phyloP scores from a whole-genome alignment of 1,284 basidiomycete genomes.

The Rhodotorula sp. region DNA sequence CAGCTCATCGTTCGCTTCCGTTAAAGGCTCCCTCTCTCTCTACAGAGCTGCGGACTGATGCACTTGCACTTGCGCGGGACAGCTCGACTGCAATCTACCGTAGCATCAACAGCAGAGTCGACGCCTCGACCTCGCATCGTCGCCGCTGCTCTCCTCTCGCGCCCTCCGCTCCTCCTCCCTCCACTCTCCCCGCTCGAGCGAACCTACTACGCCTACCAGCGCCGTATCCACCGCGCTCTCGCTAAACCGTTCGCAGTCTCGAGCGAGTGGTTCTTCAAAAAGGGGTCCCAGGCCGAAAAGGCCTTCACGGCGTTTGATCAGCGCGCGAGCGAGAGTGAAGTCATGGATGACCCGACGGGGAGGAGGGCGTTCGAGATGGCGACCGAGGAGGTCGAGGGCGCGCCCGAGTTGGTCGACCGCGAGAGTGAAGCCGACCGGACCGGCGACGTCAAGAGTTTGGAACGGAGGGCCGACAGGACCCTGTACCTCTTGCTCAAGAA shows the following conservation, averaged over 20 bases:
- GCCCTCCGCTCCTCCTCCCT: constrained; percentile 42
- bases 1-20: background rate
- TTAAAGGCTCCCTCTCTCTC: too few relatives aligned
- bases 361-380: constrained; percentile 51
- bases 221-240: constrained; percentile 75
- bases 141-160: constrained; percentile 42
- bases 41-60: constrained; percentile 13
- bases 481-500: constrained; percentile 75
- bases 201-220: constrained; percentile 84
- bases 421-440: constrained; percentile 63
- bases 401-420: constrained; percentile 51
- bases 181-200: constrained; percentile 63
- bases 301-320: constrained; percentile 57
- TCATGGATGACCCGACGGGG: constrained; percentile 53
- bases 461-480: constrained; percentile 78
- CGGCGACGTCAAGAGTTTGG: constrained; percentile 69
- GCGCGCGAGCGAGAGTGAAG: constrained; percentile 43
- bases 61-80: background rate
- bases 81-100: constrained; percentile 8
- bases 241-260: constrained; percentile 75
- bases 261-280: constrained; percentile 93
- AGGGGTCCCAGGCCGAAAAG: constrained; percentile 80
- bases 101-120: background rate
- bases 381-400: constrained; percentile 60
- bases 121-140: constrained; percentile 37